Percentiles rank a stretch among this genome's conserved stretches.
phyloP scores from a whole-genome alignment of 257 asterid genomes.

The Gentiana dahurica region DNA sequence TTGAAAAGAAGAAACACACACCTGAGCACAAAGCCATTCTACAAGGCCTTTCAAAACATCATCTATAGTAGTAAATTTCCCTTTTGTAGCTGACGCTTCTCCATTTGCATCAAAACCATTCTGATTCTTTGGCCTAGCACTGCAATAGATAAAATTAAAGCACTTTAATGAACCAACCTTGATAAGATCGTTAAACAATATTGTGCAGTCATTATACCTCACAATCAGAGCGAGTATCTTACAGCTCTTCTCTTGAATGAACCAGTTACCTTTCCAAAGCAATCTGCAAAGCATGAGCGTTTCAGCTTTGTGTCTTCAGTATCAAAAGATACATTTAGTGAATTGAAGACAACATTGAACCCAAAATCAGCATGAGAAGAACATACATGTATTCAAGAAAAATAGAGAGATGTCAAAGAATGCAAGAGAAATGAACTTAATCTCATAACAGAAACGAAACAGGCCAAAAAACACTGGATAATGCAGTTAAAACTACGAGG shows the following conservation, averaged over 20 bases:
- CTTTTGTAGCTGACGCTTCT: constrained; percentile 42
- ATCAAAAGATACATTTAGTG: background rate
- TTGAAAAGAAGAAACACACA: constrained; percentile 8
- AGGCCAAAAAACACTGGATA: too few species aligned
- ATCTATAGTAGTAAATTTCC: constrained; percentile 37
- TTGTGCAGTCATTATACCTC: constrained; percentile 31
- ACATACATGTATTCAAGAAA: background rate
- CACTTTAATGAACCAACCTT: too few species aligned
- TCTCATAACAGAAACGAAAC: background rate
- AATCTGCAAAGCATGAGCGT: constrained; percentile 38
- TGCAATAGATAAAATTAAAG: constrained; percentile 19
- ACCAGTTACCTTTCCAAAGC: constrained; percentile 92
- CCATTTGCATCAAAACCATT: constrained; percentile 38
- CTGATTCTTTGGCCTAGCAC: constrained; percentile 59
- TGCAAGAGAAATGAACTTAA: background rate
- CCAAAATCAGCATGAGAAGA: background rate
- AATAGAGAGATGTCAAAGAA: background rate
- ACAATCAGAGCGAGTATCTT: constrained; percentile 73
- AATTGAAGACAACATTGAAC: background rate
- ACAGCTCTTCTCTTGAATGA: constrained; percentile 90
- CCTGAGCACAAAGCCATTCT: constrained; percentile 92
- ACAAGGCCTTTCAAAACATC: constrained; percentile 80
- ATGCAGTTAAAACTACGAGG: too few species aligned
- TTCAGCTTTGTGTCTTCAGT: constrained; percentile 12
- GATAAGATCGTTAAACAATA: background rate